phyloP scores from a whole-genome alignment of 495 filamentous ascomycete genomes.

The Tuber melanosporum region DNA sequence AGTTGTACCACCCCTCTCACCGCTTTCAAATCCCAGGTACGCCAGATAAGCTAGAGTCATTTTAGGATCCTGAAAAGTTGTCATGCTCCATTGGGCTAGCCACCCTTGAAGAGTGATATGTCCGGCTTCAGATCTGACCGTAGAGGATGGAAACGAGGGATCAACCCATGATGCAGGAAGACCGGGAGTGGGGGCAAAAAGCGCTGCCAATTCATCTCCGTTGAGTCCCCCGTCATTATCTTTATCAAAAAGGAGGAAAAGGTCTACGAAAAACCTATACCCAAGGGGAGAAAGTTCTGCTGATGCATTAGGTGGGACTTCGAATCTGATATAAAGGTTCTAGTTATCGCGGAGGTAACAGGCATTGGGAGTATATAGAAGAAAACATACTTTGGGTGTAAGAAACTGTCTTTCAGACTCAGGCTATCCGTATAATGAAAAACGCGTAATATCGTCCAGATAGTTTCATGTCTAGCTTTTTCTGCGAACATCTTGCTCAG shows the following conservation, averaged over 20 bases:
- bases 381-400: constrained; percentile 62
- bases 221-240: constrained; percentile 95
- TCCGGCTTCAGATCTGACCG: constrained; percentile 89
- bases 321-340: constrained; percentile 50
- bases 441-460: constrained; percentile 92
- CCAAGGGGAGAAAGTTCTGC: constrained; percentile 91
- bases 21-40: constrained; percentile 77
- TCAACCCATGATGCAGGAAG: constrained; percentile 79
- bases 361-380: background rate
- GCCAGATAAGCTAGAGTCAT: constrained; percentile 93
- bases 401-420: constrained; percentile 77
- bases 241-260: constrained; percentile 90
- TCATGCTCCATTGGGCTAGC: constrained; percentile 99
- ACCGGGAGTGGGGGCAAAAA: constrained; percentile 92
- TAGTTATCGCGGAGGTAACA: background rate
- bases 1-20: constrained; percentile 57
- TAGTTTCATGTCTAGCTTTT: constrained; percentile 95
- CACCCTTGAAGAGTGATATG: constrained; percentile 95
- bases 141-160: constrained; percentile 80
- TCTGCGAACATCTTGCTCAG: constrained; percentile 94
- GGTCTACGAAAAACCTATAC: constrained; percentile 94
- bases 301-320: constrained; percentile 81
- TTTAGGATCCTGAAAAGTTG: constrained; percentile 89
- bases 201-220: constrained; percentile 67
- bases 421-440: constrained; percentile 95